Evolutionary conservation across 768 basidiomycete genomes (phyloP), one percentile per base, ranked within the genome.

Genomic region (Leccinum uliginosum): DNA sequence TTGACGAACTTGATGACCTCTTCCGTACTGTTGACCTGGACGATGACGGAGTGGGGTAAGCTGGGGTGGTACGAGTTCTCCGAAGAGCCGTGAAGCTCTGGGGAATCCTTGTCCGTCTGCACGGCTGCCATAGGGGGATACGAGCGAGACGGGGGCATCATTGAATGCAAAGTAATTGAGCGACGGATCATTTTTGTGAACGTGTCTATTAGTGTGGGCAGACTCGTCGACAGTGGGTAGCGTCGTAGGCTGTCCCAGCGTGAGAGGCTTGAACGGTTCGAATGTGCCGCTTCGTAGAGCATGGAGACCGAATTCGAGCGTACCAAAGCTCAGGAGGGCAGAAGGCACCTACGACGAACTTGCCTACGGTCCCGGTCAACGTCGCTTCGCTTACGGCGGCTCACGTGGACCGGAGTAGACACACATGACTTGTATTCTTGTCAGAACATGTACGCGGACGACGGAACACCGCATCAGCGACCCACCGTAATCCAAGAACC

Each of bases 401-500:
- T 14, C 32, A 6, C 32, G 32, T 12, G 32, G 32, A 32, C 32
- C 32, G 32, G 12, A 14, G 32, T 4, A 14, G 3, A 32, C 12
- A 32, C 4, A 30, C 6, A 30, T 9, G 9, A 30, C 6, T 5
- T 30, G 9, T 30, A 30, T 30, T 30, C 6, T 6, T 30, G 9
- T 2, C 1, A 30, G 9, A 30, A 9, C n/a, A n/a, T n/a, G n/a
- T n/a, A n/a, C n/a, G n/a, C n/a, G n/a, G 34, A 38, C 26, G 30
- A 11, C 17, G 30, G 8, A 10, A 10, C 5, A 23, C 23, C 10
- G 12, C 4, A 44, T 24, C 26, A 24, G 53, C 1, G 5, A 75
- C 89, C 66, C 63, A 95, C 94, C 66, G 65, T 83, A 99, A 74
- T 99, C 95, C 67, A 98, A 80, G 17, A 80, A 74, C 96, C 96